A percentile compares a stretch with the other conserved stretches of the same genome.
phyloP scores from a whole-genome alignment of 805 yeast species.

The Sungouiozyma ichnusensis region DNA sequence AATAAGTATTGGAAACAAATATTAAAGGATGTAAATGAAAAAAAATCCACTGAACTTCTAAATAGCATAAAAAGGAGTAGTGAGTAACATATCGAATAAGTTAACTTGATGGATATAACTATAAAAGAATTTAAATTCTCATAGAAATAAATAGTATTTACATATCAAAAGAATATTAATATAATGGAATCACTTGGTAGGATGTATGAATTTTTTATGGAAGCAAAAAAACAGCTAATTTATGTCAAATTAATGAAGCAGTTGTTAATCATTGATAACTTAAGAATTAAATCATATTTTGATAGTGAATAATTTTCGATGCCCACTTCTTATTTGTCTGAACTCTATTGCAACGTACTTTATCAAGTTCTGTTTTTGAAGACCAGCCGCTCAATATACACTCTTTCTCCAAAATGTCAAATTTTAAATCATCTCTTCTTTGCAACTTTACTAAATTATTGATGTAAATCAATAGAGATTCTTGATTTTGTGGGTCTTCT shows the following conservation, averaged over 20 bases:
- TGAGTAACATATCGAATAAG: background rate
- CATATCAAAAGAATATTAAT: background rate
- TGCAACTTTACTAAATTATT: slow-evolving; percentile 7
- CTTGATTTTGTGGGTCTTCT: background rate
- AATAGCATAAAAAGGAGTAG: slow-evolving; percentile 14
- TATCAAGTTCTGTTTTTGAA: slow-evolving; percentile 16
- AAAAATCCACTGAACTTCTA: slow-evolving; percentile 18
- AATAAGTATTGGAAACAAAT: slow-evolving; percentile 23
- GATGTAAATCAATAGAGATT: background rate
- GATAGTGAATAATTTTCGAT: slow-evolving; percentile 22
- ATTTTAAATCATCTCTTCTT: slow-evolving; percentile 13
- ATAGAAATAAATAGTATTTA: background rate
- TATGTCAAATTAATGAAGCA: too few relatives aligned
- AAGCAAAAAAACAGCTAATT: background rate
- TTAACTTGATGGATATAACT: background rate
- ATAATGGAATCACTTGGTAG: background rate
- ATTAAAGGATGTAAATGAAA: slow-evolving; percentile 21
- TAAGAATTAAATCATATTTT: slow-evolving; percentile 1
- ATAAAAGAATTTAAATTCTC: background rate
- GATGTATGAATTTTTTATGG: background rate
- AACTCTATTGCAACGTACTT: slow-evolving; percentile 18
- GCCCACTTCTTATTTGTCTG: slow-evolving; percentile 24
- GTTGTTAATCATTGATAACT: too few relatives aligned
- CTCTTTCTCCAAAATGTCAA: slow-evolving; percentile 17
- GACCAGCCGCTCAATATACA: slow-evolving; percentile 23